phyloP scores from a whole-genome alignment of 2,329 filamentous ascomycete species.

The Pseudofabraea citricarpa region DNA sequence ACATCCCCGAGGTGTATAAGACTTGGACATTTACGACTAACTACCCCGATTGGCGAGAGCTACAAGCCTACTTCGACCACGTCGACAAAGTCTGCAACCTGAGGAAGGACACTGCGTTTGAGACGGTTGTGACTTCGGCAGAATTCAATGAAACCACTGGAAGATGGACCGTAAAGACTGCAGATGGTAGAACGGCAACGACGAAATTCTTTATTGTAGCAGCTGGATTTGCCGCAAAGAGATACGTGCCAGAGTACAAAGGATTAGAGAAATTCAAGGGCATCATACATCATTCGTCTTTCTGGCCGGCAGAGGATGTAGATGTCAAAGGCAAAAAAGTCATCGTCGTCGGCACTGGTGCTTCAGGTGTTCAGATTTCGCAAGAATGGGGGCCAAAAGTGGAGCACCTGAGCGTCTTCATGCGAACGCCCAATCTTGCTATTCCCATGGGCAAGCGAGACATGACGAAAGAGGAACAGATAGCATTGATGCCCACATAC shows the following conservation, averaged over 20 bases:
- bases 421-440: constrained; percentile 60
- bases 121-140: constrained; percentile 9
- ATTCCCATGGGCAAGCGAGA: constrained; percentile 21
- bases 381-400: constrained; percentile 54
- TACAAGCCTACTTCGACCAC: constrained; percentile 54
- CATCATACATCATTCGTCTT: constrained; percentile 50
- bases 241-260: constrained; percentile 53
- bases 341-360: constrained; percentile 49
- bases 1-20: constrained; percentile 45
- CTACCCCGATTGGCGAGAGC: constrained; percentile 46
- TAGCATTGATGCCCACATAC: constrained; percentile 32
- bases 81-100: constrained; percentile 50
- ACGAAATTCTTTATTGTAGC: constrained; percentile 14
- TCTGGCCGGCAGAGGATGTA: constrained; percentile 52
- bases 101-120: constrained; percentile 35
- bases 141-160: constrained; percentile 5
- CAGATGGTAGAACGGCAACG: constrained; percentile 7
- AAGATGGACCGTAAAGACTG: constrained; percentile 12
- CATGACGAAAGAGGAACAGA: constrained; percentile 7
- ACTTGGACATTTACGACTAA: constrained; percentile 52
- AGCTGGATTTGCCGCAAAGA: constrained; percentile 42
- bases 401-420: constrained; percentile 53
- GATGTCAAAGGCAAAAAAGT: constrained; percentile 42
- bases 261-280: constrained; percentile 45
- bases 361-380: constrained; percentile 49